Conservation (phyloP, 768 basidiomycete genomes). For the Lactarius tabidus region DNA sequence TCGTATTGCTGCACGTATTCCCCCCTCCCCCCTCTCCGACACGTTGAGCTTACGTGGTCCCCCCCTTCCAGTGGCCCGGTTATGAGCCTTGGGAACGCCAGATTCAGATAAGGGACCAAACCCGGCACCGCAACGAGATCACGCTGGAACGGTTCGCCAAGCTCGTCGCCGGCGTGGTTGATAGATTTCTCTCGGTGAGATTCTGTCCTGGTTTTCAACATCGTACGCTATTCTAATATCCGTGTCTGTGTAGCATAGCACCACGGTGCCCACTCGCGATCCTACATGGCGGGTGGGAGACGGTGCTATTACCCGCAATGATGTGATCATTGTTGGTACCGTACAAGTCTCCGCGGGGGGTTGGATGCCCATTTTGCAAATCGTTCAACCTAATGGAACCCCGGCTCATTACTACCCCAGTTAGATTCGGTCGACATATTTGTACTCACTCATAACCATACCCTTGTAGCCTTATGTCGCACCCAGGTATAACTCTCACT, state of each 20-base stretch:
- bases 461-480: slow-evolving; percentile 7
- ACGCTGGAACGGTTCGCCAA: slow-evolving; percentile 21
- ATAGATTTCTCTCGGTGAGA: slow-evolving; percentile 21
- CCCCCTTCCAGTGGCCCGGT: slow-evolving; percentile 16
- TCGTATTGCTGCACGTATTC: slow-evolving; percentile 10
- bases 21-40: not conserved
- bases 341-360: slow-evolving; percentile 23
- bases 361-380: slow-evolving; percentile 24
- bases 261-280: not conserved
- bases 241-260: slow-evolving; percentile 1
- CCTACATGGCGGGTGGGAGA: slow-evolving; percentile 4
- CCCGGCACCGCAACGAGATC: slow-evolving; percentile 20
- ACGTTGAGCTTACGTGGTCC: not conserved
- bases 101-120: slow-evolving; percentile 23
- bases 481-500: not conserved
- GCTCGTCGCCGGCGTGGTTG: slow-evolving; percentile 18
- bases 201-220: not conserved
- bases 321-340: slow-evolving; percentile 14
- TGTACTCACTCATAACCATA: slow-evolving; percentile 1
- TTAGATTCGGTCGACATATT: not conserved
- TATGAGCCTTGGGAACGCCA: slow-evolving; percentile 22
- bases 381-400: not conserved
- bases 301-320: slow-evolving; percentile 5
- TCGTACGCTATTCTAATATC: not conserved
- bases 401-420: slow-evolving; percentile 1